phyloP scores from a whole-genome alignment of 2,329 filamentous ascomycete species.

The Metarhizium album region DNA sequence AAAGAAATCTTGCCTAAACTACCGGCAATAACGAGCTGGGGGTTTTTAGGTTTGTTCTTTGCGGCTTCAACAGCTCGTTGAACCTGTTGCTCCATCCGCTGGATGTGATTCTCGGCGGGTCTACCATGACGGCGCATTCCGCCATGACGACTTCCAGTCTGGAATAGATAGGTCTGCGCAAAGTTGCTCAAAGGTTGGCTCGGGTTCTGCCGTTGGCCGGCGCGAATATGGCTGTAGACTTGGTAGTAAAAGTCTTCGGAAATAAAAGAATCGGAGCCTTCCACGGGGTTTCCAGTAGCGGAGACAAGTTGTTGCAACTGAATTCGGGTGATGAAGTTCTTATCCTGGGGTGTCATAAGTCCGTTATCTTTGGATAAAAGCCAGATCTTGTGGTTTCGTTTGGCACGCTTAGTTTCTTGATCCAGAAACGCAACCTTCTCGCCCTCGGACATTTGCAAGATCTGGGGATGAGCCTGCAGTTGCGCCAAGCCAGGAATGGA shows the following conservation, averaged over 20 bases:
- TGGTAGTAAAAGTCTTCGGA: slow-evolving; percentile 98
- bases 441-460: slow-evolving; percentile 69
- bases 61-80: slow-evolving; percentile 94
- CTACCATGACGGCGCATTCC: slow-evolving; percentile 64
- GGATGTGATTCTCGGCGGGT: slow-evolving; percentile 91
- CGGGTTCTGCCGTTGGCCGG: slow-evolving; percentile 79
- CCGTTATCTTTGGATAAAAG: slow-evolving; percentile 88
- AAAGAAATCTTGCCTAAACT: slow-evolving; percentile 97
- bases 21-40: slow-evolving; percentile 90
- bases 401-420: slow-evolving; percentile 88
- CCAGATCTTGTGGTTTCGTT: slow-evolving; percentile 97
- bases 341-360: slow-evolving; percentile 97
- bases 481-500: slow-evolving; percentile 29
- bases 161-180: slow-evolving; percentile 93
- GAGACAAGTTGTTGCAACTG: slow-evolving; percentile 93
- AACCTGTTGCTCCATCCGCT: slow-evolving; percentile 98
- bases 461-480: slow-evolving; percentile 24
- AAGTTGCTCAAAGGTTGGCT: slow-evolving; percentile 92
- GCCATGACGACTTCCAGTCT: slow-evolving; percentile 77
- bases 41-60: slow-evolving; percentile 96
- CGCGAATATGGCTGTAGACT: slow-evolving; percentile 88
- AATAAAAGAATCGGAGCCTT: slow-evolving; percentile 70
- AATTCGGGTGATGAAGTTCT: slow-evolving; percentile 98
- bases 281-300: slow-evolving; percentile 77
- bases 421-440: slow-evolving; percentile 76